Base-by-base conservation (phyloP, 805 yeast species). In the Kockiozyma suomiensis region DNA sequence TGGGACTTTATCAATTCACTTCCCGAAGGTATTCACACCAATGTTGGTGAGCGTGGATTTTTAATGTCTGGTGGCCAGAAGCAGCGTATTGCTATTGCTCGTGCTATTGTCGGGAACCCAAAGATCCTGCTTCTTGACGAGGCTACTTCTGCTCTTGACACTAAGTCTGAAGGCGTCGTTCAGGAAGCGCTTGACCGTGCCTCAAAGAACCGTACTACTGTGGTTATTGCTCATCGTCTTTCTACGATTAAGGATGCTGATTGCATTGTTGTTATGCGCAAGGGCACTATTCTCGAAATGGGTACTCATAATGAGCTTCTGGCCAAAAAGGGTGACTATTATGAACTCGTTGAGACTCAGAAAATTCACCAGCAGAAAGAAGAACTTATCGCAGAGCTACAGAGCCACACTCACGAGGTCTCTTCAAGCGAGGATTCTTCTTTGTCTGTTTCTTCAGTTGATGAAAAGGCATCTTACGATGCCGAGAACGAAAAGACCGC, bases 41-140 rank as follows among this genome's bases (percentile, higher is more conserved):
- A 62, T 41, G 70, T 85, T 49, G 88, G 88, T 1, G 77, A 86
- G 7, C 80, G 82, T 55, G 83, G 83, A 17, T 78, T 82, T 5
- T 85, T 83, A 66, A 74, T 85, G 64, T 83, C 87, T 68, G 88
- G 88, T 15, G 89, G 88, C 15, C 88, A 85, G 66, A 82, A 80
- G 69, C 88, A 85, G 69, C 72, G 89, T 62, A 78, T 85, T n/a
- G 85, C 87, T 5, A 74, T 85, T 57, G 88, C 88, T 0, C 76
- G 89, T 61, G 82, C 87, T 0, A 72, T 85, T 49, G 75, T 85
- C 40, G 73, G 80, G 37, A 75, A 81, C 28, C 89, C 89, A 3
- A 74, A 78, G 35, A 76, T 85, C 8, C 73, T 85, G 45, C 76
- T 85, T 8, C 72, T 85, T 47, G 89, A 85, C 69, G 89, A 85